Percentiles rank a stretch among this genome's conserved stretches.
Evolutionary conservation across 768 basidiomycete species (phyloP).

Genomic region (Lactarius evosmus): DNA sequence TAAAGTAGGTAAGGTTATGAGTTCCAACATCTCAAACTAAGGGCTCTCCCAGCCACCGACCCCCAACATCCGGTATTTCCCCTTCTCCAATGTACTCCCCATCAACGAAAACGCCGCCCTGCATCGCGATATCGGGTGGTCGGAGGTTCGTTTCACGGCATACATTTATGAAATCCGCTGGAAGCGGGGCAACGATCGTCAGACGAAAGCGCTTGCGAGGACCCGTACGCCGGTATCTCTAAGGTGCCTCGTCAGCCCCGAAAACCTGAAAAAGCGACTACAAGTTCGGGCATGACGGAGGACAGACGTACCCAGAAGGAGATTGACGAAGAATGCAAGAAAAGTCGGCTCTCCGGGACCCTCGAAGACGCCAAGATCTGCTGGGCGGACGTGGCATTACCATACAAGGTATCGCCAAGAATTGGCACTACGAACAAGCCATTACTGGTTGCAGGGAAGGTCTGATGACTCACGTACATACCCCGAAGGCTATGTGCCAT

Average conservation of each 20-base stretch:
- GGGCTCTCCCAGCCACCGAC: conserved; percentile 18
- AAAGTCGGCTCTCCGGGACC: conserved; percentile 22
- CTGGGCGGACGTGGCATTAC: not conserved
- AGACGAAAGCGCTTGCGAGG: conserved; percentile 24
- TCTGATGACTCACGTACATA: conserved; percentile 6
- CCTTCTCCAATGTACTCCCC: conserved; percentile 5
- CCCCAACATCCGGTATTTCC: conserved; percentile 13
- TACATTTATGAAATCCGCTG: conserved; percentile 20
- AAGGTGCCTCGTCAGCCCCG: not conserved
- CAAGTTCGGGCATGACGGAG: not conserved
- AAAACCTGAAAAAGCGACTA: not conserved
- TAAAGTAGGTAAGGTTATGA: not conserved
- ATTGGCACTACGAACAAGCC: conserved; percentile 19
- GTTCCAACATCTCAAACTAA: not conserved
- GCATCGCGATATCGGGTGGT: conserved; percentile 5
- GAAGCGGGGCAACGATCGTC: conserved; percentile 25
- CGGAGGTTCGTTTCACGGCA: conserved; percentile 18
- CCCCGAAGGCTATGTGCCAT: conserved; percentile 18
- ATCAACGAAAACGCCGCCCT: conserved; percentile 24
- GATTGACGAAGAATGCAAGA: conserved; percentile 27
- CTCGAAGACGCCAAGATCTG: conserved; percentile 4
- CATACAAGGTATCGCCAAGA: conserved; percentile 26
- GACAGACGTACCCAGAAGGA: conserved; percentile 20
- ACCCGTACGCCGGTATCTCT: conserved; percentile 26
- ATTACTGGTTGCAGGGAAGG: not conserved